Evolutionary conservation across 805 yeast species (phyloP).

Genomic region (Cyberlindnera xylosilytica): DNA sequence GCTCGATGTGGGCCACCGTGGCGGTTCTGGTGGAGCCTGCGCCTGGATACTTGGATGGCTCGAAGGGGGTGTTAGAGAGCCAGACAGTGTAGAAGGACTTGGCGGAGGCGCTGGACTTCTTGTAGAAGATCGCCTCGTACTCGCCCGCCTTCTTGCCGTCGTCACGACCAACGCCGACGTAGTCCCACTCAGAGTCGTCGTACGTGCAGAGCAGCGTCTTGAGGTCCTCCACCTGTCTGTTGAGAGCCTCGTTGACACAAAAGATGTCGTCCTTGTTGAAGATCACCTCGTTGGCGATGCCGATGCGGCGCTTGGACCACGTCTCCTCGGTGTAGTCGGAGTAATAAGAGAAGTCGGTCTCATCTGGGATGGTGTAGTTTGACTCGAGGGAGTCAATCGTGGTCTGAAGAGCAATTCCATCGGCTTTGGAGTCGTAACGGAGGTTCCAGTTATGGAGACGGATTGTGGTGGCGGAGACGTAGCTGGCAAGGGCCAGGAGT

Average conservation of each 20-base stretch:
- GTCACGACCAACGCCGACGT: constrained; percentile 45
- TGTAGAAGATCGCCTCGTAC: constrained; percentile 40
- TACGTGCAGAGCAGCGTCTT: constrained; percentile 24
- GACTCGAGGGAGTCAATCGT: constrained; percentile 7
- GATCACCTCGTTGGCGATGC: constrained; percentile 33
- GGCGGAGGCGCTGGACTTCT: constrained; percentile 30
- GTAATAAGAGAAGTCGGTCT: constrained; percentile 21
- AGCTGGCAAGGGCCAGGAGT: not conserved
- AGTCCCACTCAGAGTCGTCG: constrained; percentile 26
- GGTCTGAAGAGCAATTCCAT: constrained; percentile 9
- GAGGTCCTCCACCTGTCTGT: constrained; percentile 38
- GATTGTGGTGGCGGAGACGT: constrained; percentile 1
- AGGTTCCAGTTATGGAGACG: constrained; percentile 17
- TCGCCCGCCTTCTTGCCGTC: constrained; percentile 42
- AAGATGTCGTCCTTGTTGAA: constrained; percentile 34
- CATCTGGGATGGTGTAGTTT: constrained; percentile 7
- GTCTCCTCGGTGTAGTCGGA: constrained; percentile 29
- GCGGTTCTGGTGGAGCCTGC: constrained; percentile 40
- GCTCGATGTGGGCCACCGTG: constrained; percentile 33
- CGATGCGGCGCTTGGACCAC: constrained; percentile 36
- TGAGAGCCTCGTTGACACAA: constrained; percentile 37
- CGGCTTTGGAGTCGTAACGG: constrained; percentile 18
- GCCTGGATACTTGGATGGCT: constrained; percentile 37
- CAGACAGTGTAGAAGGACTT: constrained; percentile 38
- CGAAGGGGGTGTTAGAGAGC: constrained; percentile 39